phyloP scores from a whole-genome alignment of 192 early-diverging fungal species.

The Coemansia sp. region DNA sequence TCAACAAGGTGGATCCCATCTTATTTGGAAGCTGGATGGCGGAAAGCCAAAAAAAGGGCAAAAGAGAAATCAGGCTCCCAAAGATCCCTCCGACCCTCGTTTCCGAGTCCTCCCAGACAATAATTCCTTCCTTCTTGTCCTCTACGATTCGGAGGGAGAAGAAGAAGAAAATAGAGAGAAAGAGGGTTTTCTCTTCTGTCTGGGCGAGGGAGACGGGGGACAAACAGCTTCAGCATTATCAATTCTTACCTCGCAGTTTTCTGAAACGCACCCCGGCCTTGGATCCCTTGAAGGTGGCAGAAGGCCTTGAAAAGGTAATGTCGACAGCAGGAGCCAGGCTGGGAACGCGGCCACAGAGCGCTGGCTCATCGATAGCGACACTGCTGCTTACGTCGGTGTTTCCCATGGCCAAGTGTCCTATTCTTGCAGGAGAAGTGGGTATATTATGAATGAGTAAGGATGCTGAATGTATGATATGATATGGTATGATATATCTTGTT shows the following conservation, averaged over 20 bases:
- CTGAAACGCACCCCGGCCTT: slow-evolving; percentile 36
- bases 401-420: slow-evolving; percentile 20
- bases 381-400: slow-evolving; percentile 25
- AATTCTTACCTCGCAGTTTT: slow-evolving; percentile 44
- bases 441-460: not conserved
- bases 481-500: not conserved
- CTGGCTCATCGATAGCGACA: slow-evolving; percentile 27
- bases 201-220: not conserved
- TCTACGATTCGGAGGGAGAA: not conserved
- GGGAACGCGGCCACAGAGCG: slow-evolving; percentile 29
- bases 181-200: not conserved
- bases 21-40: not conserved
- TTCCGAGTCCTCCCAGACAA: not conserved
- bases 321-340: slow-evolving; percentile 54
- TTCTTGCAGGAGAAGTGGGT: not conserved
- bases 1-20: slow-evolving; percentile 4
- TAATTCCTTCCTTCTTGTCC: not conserved
- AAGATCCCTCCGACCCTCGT: not conserved
- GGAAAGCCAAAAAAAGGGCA: not conserved
- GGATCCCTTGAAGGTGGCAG: slow-evolving; percentile 41
- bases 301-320: slow-evolving; percentile 52
- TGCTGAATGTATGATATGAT: not conserved
- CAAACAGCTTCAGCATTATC: not conserved
- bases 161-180: not conserved
- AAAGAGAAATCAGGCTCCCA: no score